Evolutionary conservation across 164 flowering plant genomes (phyloP), one percentile per base, ranked within the genome.

Genomic region (Vitis labrusca): DNA sequence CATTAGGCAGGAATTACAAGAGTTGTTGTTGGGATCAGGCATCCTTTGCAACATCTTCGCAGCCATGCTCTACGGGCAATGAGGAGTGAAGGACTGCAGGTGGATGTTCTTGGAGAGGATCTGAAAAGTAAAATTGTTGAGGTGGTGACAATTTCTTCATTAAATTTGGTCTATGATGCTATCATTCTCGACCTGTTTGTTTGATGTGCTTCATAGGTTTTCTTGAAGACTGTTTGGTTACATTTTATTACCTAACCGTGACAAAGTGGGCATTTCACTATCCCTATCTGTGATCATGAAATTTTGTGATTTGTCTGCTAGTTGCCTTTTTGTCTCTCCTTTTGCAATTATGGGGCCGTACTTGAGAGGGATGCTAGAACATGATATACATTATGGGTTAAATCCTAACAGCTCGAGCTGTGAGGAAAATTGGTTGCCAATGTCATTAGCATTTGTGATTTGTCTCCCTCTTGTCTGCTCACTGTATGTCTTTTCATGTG

Each of bases 31-130:
- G 99, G 97, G 48, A 86, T 91, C 13, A 86, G 96, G 81, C 89
- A 95, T 82, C 99, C 98, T 32, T 78, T 91, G 76, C 77, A 75
- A 68, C 99, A 93, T 85, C 88, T 89, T 16, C 83, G 97, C 50
- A 97, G 99, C 66, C 82, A 82, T 56, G 96, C 96, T 30, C 71
- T 95, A 51, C 86, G 79, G 5, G 83, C 87, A n/a, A 61, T 95
- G 55, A 84, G 94, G 78, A 80, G 85, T 78, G 85, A 89, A 80
- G 93, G 97, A 23, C 17, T 95, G 76, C 86, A 81, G 67, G 99
- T 93, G 80, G 91, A 95, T 79, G 90, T 95, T 80, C 86, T 93
- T 73, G 98, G 98, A 27, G 99, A 94, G 81, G 91, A 95, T 71
- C 72, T 93, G 55, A 90, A 80, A 61, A 85, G 97, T 79, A 86